A percentile compares a stretch with the other conserved stretches of the same genome.
Conservation (phyloP, 1,284 basidiomycete species). For the Taiwanofungus camphoratus region DNA sequence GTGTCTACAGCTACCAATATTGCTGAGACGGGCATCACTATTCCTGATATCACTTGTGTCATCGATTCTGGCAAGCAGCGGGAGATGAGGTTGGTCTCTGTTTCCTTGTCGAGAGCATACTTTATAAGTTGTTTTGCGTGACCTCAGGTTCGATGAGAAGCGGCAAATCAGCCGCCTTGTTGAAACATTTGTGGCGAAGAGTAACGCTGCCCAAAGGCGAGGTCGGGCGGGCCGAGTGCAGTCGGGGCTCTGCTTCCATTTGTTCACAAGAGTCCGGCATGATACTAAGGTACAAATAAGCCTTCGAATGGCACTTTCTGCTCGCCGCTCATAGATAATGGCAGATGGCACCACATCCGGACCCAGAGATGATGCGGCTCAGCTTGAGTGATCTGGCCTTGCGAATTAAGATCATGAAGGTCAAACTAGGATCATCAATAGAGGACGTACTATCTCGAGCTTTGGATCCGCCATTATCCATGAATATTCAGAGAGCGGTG, state of each 20-base stretch:
- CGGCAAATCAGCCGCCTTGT: slow-evolving; percentile 91
- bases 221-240: slow-evolving; percentile 93
- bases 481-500: slow-evolving; percentile 92
- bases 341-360: slow-evolving; percentile 86
- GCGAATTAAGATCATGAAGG: slow-evolving; percentile 95
- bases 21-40: slow-evolving; percentile 87
- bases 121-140: slow-evolving; percentile 4
- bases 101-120: neutral
- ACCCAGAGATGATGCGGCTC: slow-evolving; percentile 94
- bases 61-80: slow-evolving; percentile 95
- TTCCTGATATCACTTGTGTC: slow-evolving; percentile 97
- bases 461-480: slow-evolving; percentile 82
- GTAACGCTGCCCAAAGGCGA: slow-evolving; percentile 90
- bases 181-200: slow-evolving; percentile 90
- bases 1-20: slow-evolving; percentile 61
- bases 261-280: slow-evolving; percentile 88
- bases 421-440: slow-evolving; percentile 82
- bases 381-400: slow-evolving; percentile 93
- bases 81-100: slow-evolving; percentile 68
- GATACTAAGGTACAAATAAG: slow-evolving; percentile 54
- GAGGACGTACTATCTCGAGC: slow-evolving; percentile 88
- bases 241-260: slow-evolving; percentile 89
- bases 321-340: too few species aligned
- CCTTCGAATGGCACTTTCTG: too few species aligned
- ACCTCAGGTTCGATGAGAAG: slow-evolving; percentile 89